These are phyloP conservation scores for Rusavskia elegans DNA, from an alignment of 495 filamentous ascomycete genomes.

Conservation along the genomic window DNA sequence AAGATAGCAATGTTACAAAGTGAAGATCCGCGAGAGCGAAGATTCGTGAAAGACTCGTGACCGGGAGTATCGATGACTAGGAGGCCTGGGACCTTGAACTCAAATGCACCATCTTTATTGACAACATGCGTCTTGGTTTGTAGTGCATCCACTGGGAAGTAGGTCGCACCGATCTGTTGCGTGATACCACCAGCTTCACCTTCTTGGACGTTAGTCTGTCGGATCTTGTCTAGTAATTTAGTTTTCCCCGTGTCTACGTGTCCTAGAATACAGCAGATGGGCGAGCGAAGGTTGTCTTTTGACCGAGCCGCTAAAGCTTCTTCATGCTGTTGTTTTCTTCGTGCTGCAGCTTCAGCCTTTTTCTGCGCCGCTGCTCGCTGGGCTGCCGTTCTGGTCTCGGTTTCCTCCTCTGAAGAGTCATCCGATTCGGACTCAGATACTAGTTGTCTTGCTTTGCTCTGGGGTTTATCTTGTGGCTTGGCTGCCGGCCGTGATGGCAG, in stretches of 20 bases:
- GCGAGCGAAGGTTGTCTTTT: slow-evolving; percentile 86
- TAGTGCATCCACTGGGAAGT: slow-evolving; percentile 94
- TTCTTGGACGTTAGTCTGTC: slow-evolving; percentile 97
- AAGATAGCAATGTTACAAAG: slow-evolving; percentile 99
- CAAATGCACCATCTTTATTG: slow-evolving; percentile 77
- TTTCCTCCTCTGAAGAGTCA: slow-evolving; percentile 28
- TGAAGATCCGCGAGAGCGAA: slow-evolving; percentile 88
- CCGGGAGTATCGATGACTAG: slow-evolving; percentile 97
- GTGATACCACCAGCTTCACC: slow-evolving; percentile 99
- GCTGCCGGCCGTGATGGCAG: slow-evolving; percentile 23
- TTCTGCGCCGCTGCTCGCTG: slow-evolving; percentile 51
- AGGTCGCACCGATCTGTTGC: slow-evolving; percentile 98
- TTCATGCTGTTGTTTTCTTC: slow-evolving; percentile 75
- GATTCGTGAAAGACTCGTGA: slow-evolving; percentile 99
- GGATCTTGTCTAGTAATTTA: slow-evolving; percentile 95
- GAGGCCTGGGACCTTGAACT: slow-evolving; percentile 96
- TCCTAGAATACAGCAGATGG: slow-evolving; percentile 98
- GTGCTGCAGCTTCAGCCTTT: slow-evolving; percentile 83
- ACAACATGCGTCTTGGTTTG: slow-evolving; percentile 82
- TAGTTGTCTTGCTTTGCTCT: slow-evolving; percentile 2
- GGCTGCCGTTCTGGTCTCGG: slow-evolving; percentile 54
- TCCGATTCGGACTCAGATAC: slow-evolving; percentile 37
- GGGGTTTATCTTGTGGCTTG: background rate
- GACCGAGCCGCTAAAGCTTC: slow-evolving; percentile 84
- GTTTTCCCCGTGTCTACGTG: slow-evolving; percentile 99